Percentiles rank a stretch among this genome's conserved stretches.
Evolutionary conservation across 1,284 basidiomycete species (phyloP).

Genomic region (Limonomyces culmigenus): DNA sequence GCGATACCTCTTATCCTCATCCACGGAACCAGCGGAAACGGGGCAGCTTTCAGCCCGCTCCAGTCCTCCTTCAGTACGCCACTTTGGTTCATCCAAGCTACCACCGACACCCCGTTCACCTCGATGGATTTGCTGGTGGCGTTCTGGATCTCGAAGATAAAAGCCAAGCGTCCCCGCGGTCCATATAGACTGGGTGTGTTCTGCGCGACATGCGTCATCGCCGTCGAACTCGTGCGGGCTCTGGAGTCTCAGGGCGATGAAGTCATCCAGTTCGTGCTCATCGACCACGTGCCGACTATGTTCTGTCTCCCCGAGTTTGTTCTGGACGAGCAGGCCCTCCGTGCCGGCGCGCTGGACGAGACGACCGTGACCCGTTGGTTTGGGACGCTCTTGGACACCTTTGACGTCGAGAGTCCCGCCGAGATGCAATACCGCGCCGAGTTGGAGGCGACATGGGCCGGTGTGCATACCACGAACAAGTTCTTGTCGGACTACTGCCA

Average conservation of each 20-base stretch:
- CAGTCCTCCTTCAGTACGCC: slow-evolving; percentile 7
- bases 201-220: slow-evolving; percentile 5
- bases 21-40: slow-evolving; percentile 8
- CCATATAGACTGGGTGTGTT: slow-evolving; percentile 10
- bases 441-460: no score
- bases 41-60: slow-evolving; percentile 6
- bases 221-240: neutral
- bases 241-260: neutral
- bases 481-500: neutral
- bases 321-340: neutral
- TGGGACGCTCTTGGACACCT: neutral
- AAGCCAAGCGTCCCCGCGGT: slow-evolving; percentile 6
- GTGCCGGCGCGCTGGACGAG: neutral
- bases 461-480: no score
- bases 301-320: neutral
- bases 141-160: slow-evolving; percentile 9
- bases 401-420: no score
- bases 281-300: neutral
- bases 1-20: slow-evolving; percentile 8
- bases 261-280: neutral
- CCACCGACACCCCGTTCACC: slow-evolving; percentile 8
- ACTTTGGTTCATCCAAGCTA: slow-evolving; percentile 9
- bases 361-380: neutral
- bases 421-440: no score
- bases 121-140: slow-evolving; percentile 5